phyloP scores from a whole-genome alignment of 768 basidiomycete genomes.

The Gelatoporia subvermispora region DNA sequence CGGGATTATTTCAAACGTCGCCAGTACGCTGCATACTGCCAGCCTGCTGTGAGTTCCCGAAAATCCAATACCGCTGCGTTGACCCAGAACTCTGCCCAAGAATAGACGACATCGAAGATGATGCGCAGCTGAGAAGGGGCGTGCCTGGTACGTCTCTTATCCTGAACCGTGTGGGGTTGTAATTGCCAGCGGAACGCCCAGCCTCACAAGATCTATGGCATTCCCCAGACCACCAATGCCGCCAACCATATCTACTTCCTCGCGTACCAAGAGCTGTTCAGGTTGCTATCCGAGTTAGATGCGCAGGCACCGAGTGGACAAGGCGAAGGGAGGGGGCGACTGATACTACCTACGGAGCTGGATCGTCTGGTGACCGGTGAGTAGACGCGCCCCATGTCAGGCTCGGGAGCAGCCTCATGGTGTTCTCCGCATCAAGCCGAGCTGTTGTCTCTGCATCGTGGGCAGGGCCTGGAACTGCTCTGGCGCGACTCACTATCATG shows the following conservation, averaged over 20 bases:
- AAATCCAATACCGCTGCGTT: slow-evolving; percentile 93
- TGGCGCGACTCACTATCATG: slow-evolving; percentile 92
- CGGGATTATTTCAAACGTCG: slow-evolving; percentile 68
- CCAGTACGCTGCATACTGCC: slow-evolving; percentile 92
- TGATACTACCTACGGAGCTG: slow-evolving; percentile 40
- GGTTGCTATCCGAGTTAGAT: slow-evolving; percentile 34
- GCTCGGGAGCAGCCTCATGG: not conserved
- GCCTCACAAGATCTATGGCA: slow-evolving; percentile 94
- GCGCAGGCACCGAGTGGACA: slow-evolving; percentile 5
- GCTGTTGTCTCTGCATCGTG: slow-evolving; percentile 63
- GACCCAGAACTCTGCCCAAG: slow-evolving; percentile 70
- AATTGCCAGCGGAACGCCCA: slow-evolving; percentile 13
- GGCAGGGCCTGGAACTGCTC: slow-evolving; percentile 90
- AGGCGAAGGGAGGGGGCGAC: slow-evolving; percentile 11
- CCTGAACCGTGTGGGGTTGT: not conserved
- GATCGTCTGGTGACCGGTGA: slow-evolving; percentile 75
- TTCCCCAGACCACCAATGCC: slow-evolving; percentile 95
- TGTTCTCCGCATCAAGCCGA: slow-evolving; percentile 15
- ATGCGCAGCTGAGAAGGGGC: slow-evolving; percentile 81
- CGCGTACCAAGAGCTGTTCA: slow-evolving; percentile 81
- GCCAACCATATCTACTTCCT: slow-evolving; percentile 97
- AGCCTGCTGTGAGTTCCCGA: slow-evolving; percentile 70
- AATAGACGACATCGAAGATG: slow-evolving; percentile 93
- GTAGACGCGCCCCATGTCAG: not conserved
- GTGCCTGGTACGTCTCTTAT: slow-evolving; percentile 53